Evolutionary conservation across 257 asterid genomes (phyloP).

Genomic region (Scutellaria baicalensis): DNA sequence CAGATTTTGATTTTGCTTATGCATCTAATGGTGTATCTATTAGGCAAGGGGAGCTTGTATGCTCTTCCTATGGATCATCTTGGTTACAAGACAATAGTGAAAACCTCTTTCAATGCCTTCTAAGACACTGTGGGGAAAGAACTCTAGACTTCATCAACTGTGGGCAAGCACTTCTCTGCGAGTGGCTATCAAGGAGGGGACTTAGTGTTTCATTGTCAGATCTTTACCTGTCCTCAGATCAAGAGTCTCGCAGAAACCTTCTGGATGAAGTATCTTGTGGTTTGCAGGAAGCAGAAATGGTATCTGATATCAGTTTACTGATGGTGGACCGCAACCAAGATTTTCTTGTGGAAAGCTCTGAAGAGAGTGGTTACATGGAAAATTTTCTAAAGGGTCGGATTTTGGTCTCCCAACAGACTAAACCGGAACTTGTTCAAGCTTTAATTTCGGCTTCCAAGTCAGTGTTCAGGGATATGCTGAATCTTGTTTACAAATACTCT

Average conservation of each 20-base stretch:
- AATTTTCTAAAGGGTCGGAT: slow-evolving; percentile 29
- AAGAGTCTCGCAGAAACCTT: slow-evolving; percentile 48
- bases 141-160: slow-evolving; percentile 46
- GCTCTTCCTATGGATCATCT: slow-evolving; percentile 52
- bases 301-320: slow-evolving; percentile 42
- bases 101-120: slow-evolving; percentile 53
- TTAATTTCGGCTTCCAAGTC: slow-evolving; percentile 63
- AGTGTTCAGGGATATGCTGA: slow-evolving; percentile 62
- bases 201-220: slow-evolving; percentile 81
- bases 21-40: slow-evolving; percentile 45
- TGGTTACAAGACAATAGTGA: slow-evolving; percentile 65
- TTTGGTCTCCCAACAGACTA: slow-evolving; percentile 42
- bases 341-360: slow-evolving; percentile 48
- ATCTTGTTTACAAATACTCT: slow-evolving; percentile 57
- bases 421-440: slow-evolving; percentile 56
- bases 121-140: slow-evolving; percentile 36
- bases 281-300: slow-evolving; percentile 64
- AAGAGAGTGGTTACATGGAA: slow-evolving; percentile 27
- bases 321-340: slow-evolving; percentile 48
- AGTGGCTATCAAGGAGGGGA: slow-evolving; percentile 82
- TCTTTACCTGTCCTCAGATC: slow-evolving; percentile 63
- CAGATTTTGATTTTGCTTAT: slow-evolving; percentile 40
- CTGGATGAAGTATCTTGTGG: slow-evolving; percentile 65
- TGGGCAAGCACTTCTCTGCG: slow-evolving; percentile 75
- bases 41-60: slow-evolving; percentile 59